Conservation (phyloP, 441 rosid genomes). For the Gossypium gossypioides region DNA sequence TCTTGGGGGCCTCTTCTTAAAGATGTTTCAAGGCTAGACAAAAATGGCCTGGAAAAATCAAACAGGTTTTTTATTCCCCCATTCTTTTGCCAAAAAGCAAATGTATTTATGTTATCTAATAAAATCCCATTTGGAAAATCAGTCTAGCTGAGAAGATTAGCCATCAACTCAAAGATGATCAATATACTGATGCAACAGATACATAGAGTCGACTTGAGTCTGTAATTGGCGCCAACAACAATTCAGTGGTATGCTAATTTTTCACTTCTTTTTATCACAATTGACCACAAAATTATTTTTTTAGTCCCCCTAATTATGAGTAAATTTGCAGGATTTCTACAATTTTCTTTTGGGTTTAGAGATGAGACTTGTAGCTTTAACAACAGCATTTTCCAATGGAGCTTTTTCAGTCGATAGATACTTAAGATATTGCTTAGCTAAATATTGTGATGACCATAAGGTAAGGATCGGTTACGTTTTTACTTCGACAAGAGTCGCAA, state of each 20-base stretch:
- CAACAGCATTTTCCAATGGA: conserved; percentile 22
- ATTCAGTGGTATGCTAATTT: conserved; percentile 40
- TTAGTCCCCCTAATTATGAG: not conserved
- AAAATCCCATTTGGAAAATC: conserved; percentile 3
- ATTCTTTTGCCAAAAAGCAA: not conserved
- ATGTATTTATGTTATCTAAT: not conserved
- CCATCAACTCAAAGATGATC: conserved; percentile 40
- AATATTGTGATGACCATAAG: conserved; percentile 29
- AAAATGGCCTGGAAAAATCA: conserved; percentile 38
- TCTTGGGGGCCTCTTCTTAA: conserved; percentile 86
- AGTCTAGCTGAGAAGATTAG: conserved; percentile 55
- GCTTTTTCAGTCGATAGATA: conserved; percentile 31
- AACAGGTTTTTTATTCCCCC: conserved; percentile 33
- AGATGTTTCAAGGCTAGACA: conserved; percentile 56
- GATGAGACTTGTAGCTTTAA: conserved; percentile 38
- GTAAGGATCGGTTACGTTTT: conserved; percentile 17
- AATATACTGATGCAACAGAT: conserved; percentile 40
- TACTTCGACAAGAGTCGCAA: not conserved
- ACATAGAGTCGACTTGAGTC: conserved; percentile 54
- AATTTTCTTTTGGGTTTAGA: conserved; percentile 59
- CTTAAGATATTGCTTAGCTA: conserved; percentile 40
- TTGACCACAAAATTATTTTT: not conserved
- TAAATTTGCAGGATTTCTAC: conserved; percentile 54
- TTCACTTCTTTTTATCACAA: not conserved
- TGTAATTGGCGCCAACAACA: conserved; percentile 31